Evolutionary conservation across 352 stramenopile species (phyloP), one percentile per base, ranked within the genome.

Genomic region (Globisporangium sylvaticum): DNA sequence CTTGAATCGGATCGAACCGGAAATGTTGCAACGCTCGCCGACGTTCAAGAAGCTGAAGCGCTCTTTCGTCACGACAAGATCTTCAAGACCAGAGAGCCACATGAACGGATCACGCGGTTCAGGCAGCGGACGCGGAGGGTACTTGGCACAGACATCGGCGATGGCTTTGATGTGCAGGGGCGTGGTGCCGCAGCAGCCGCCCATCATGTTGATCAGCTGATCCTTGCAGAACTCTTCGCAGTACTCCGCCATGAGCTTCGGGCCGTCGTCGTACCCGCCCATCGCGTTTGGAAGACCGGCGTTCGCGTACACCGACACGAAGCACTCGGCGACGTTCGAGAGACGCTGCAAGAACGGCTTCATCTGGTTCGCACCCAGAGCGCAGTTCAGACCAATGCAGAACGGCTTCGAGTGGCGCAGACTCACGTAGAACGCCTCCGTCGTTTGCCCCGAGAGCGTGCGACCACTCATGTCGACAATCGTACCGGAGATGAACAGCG

Each of bases 301-400:
- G 77, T 99, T 99, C 7, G 94, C 96, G 71, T 99, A 99, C 27
- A 98, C 93, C 32, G 97, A 96, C 53, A 99, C 86, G 66, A 98
- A 99, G 77, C 95, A 98, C 77, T 98, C 95, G 32, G 94, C 94
- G 57, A 90, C 86, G 52, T 98, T 96, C 27, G 89, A 64, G 46
- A 90, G 79, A n/a, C 90, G 87, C 66, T 98, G 87, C 22, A 99
- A 73, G 76, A 99, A 99, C 12, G 96, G 96, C 69, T 89, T 88
- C 96, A 99, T 99, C 73, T 98, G 95, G 64, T 96, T 87, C 22
- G 96, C 96, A 46, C 96, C 96, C 20, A 99, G 75, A 4, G 96
- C 96, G 72, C 96, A 99, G 81, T 99, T 99, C 67, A 99, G 83
- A 55, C 96, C 96, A 25, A 99, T 95, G 75, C 94, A 98, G 76